Evolutionary conservation across 352 stramenopile genomes (phyloP).

Genomic region (Phytopythium boreale): DNA sequence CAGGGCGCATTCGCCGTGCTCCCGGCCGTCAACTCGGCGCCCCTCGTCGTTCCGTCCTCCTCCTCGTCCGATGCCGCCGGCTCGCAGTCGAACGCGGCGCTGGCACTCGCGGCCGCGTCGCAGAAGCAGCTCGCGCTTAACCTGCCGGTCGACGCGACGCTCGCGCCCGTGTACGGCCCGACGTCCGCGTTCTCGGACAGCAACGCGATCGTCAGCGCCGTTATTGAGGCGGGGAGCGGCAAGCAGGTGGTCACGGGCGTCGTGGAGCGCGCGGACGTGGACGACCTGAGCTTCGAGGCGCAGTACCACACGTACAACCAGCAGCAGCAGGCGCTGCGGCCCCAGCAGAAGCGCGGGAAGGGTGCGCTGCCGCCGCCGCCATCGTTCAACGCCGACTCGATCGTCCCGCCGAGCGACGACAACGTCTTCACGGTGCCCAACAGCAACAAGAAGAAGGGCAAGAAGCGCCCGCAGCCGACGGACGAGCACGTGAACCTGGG

Average conservation of each 20-base stretch:
- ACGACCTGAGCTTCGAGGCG: constrained; percentile 78
- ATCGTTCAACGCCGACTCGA: constrained; percentile 17
- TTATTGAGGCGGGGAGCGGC: constrained; percentile 42
- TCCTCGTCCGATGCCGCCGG: constrained; percentile 17
- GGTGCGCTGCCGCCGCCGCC: constrained; percentile 24
- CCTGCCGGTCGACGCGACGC: constrained; percentile 59
- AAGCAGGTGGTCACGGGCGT: constrained; percentile 78
- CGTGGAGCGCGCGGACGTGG: constrained; percentile 64
- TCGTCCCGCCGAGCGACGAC: constrained; percentile 17
- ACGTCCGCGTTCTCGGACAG: constrained; percentile 7
- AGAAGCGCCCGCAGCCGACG: constrained; percentile 30
- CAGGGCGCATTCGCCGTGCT: constrained; percentile 10
- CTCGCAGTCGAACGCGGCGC: constrained; percentile 25
- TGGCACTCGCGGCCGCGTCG: constrained; percentile 31
- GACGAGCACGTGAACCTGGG: constrained; percentile 54
- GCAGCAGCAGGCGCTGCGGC: constrained; percentile 22
- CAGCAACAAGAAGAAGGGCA: constrained; percentile 36
- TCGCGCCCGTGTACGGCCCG: constrained; percentile 50
- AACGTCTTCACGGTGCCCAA: constrained; percentile 31
- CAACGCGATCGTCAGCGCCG: constrained; percentile 5
- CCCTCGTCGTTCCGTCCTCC: constrained; percentile 24
- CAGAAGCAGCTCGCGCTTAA: constrained; percentile 54
- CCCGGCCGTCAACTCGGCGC: constrained; percentile 54
- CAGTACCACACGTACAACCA: constrained; percentile 83
- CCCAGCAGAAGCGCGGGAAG: constrained; percentile 11